Percentiles rank a stretch among this genome's conserved stretches.
Evolutionary conservation across 352 stramenopile species (phyloP).

Genomic region (Globisporangium cederbergense): DNA sequence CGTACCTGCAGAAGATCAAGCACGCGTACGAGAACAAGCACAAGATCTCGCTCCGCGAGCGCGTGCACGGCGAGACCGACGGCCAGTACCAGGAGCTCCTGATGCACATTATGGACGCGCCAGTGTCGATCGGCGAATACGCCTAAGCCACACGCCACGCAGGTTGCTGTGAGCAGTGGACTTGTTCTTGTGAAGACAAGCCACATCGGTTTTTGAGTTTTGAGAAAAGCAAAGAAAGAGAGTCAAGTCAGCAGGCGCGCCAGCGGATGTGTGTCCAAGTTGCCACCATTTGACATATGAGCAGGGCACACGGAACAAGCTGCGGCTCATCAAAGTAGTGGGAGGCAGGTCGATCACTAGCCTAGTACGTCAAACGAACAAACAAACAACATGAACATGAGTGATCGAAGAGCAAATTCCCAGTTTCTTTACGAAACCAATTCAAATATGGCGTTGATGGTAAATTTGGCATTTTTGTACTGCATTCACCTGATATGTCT

Average conservation of each 20-base stretch:
- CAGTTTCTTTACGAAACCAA: too few species aligned
- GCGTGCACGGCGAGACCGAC: constrained; percentile 34
- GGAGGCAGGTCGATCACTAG: background rate
- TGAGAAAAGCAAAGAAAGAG: background rate
- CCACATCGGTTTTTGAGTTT: background rate
- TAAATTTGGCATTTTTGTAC: too few species aligned
- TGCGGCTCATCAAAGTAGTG: background rate
- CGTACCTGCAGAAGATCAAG: constrained; percentile 44
- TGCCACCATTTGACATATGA: background rate
- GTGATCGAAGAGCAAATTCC: too few species aligned
- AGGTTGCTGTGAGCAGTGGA: background rate
- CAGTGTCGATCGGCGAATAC: constrained; percentile 14
- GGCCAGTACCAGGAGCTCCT: constrained; percentile 33
- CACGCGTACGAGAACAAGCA: constrained; percentile 31
- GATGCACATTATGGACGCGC: constrained; percentile 27
- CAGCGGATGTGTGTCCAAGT: background rate
- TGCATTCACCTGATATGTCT: too few species aligned
- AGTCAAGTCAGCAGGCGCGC: background rate
- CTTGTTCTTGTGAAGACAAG: background rate
- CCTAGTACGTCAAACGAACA: background rate
- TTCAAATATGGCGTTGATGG: too few species aligned
- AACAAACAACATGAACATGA: background rate
- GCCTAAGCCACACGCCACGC: background rate
- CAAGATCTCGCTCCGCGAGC: constrained; percentile 32
- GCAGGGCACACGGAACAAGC: background rate